A percentile compares a stretch with the other conserved stretches of the same genome.
These are phyloP conservation scores for Yamadazyma sp. DNA, from an alignment of 1,139 yeast genomes.

Conservation along the genomic window DNA sequence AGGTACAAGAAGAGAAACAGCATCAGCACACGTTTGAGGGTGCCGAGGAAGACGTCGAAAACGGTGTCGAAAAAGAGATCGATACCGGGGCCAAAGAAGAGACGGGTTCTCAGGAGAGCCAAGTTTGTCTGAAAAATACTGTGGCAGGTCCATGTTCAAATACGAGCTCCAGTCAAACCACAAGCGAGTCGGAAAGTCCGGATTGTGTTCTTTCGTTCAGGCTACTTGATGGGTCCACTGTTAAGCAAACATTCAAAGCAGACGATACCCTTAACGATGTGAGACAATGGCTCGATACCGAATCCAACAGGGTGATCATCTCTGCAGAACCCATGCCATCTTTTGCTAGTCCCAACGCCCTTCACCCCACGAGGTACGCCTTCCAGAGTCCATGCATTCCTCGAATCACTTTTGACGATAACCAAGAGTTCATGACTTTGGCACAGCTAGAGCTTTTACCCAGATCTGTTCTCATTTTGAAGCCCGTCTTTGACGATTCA, in stretches of 20 bases:
- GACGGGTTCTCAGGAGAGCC: no score
- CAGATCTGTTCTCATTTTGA: slow-evolving; percentile 64
- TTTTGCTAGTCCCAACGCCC: slow-evolving; percentile 35
- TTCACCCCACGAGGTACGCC: slow-evolving; percentile 35
- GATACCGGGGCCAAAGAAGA: background rate
- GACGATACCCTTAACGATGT: slow-evolving; percentile 52
- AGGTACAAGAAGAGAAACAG: background rate
- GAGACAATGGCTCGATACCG: slow-evolving; percentile 60
- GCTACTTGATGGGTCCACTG: slow-evolving; percentile 54
- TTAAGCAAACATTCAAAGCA: slow-evolving; percentile 43
- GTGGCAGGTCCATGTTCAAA: background rate
- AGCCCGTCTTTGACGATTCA: slow-evolving; percentile 45
- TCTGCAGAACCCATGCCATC: slow-evolving; percentile 31
- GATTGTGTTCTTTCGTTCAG: slow-evolving; percentile 50
- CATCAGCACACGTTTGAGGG: no score
- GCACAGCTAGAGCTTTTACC: slow-evolving; percentile 56
- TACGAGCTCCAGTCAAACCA: no score
- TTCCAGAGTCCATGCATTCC: slow-evolving; percentile 42
- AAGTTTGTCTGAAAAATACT: no score
- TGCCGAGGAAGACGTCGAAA: background rate
- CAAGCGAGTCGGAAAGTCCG: no score
- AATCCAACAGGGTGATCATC: slow-evolving; percentile 40
- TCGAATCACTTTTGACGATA: slow-evolving; percentile 39
- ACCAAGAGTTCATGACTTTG: slow-evolving; percentile 54
- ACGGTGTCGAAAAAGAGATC: background rate